Conservation (phyloP, 2,329 filamentous ascomycete species). For the Bipolaris cookei region DNA sequence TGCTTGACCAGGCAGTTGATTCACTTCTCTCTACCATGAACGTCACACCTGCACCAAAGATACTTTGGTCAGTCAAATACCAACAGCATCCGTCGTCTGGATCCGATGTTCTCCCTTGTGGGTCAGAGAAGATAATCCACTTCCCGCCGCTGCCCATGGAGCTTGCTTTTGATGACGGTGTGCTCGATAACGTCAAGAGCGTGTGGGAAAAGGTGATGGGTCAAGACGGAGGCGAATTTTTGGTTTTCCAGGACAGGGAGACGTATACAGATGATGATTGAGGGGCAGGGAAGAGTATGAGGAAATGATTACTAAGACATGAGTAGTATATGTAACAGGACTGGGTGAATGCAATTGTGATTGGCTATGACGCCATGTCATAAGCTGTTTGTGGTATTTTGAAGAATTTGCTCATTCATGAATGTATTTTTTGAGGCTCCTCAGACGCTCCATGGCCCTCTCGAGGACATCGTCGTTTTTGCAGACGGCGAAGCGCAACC, state of each 20-base stretch:
- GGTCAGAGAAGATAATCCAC: conserved; percentile 55
- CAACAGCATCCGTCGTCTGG: conserved; percentile 51
- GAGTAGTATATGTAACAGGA: neutral
- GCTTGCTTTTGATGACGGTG: conserved; percentile 75
- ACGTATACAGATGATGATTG: conserved; percentile 63
- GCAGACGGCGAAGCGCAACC: conserved; percentile 93
- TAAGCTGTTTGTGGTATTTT: no score
- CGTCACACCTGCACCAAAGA: conserved; percentile 43
- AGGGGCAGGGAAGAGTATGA: neutral
- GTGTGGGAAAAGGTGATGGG: conserved; percentile 72
- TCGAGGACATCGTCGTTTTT: conserved; percentile 82
- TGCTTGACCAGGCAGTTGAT: conserved; percentile 52
- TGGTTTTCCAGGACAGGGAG: conserved; percentile 80
- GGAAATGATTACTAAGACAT: neutral
- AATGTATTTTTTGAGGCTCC: conserved; percentile 59
- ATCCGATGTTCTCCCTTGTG: conserved; percentile 28
- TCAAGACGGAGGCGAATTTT: conserved; percentile 64
- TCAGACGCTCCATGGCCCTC: conserved; percentile 56
- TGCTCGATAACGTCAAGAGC: conserved; percentile 69
- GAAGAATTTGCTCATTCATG: conserved; percentile 22
- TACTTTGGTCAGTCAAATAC: conserved; percentile 63
- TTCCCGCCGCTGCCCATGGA: conserved; percentile 68
- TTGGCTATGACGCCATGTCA: no score
- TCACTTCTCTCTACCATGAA: conserved; percentile 51
- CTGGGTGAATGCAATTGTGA: neutral